These are phyloP conservation scores for Colletotrichum sp. DNA, from an alignment of 2,329 filamentous ascomycete species.

Conservation along the genomic window DNA sequence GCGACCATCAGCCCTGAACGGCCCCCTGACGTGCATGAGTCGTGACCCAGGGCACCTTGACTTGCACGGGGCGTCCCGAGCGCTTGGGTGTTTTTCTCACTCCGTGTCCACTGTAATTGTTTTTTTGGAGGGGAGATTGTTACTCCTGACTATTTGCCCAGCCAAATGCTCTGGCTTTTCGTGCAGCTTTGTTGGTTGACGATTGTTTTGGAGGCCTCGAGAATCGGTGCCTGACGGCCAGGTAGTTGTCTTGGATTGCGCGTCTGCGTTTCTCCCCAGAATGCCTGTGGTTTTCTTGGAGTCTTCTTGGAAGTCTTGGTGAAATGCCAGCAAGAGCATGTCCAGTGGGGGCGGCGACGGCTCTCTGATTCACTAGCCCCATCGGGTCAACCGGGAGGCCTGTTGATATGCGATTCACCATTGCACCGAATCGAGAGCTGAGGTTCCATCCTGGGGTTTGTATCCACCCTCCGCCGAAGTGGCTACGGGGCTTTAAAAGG, in stretches of 20 bases:
- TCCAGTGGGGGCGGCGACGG: background rate
- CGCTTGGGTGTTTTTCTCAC: background rate
- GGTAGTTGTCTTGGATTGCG: conserved; percentile 2
- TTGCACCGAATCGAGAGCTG: background rate
- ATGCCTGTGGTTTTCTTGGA: background rate
- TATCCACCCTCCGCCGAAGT: background rate
- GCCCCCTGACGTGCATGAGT: conserved; percentile 2
- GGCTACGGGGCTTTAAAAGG: background rate
- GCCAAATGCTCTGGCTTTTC: background rate
- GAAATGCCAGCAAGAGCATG: background rate
- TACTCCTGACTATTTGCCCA: background rate
- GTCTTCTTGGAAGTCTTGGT: background rate
- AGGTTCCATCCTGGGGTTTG: background rate
- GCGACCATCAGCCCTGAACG: background rate
- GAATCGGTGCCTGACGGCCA: background rate
- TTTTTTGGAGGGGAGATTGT: background rate
- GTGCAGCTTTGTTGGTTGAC: background rate
- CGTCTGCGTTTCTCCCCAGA: background rate
- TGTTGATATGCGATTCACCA: background rate
- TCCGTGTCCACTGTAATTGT: background rate
- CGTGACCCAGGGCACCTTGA: background rate
- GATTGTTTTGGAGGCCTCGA: background rate
- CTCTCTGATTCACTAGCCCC: background rate
- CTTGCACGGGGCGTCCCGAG: background rate
- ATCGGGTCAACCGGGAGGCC: background rate